Base-by-base conservation (phyloP, 345 rosid species). In the Ceriops decandra region DNA sequence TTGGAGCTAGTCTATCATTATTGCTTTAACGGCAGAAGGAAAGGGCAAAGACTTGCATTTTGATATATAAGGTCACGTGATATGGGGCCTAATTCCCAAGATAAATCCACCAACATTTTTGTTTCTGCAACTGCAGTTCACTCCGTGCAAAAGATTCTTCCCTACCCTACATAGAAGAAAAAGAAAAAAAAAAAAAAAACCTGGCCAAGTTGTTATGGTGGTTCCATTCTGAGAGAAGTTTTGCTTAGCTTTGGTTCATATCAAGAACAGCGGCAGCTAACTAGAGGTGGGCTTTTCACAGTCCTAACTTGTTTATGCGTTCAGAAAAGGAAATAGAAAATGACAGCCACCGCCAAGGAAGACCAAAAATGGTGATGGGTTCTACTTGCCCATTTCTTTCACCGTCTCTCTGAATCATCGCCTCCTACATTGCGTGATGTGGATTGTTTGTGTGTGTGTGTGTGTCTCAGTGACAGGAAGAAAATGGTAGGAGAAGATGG, bases 401-500 rank as follows among this genome's bases (percentile, higher is more conserved):
- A 57, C 28, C 13, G 5, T 79, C 61, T 64, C 24, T 59, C 60
- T 63, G 19, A 13, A 31, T 42, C 47, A 24, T 63, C 7, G 16
- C 57, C 52, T 16, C 15, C 71, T 64, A 57, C 35, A 53, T 63
- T 70, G 16, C 77, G 79, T 81, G 80, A 76, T 52, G 36, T 68
- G 82, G 81, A 68, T 35, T 24, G 30, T 56, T 19, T 63, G 57
- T 64, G 30, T 24, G 26, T 24, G 26, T 24, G 26, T 24, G 26
- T 24, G 26, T 24, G 68, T 68, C 16, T 38, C 66, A 83, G 86
- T 74, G 85, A 79, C 63, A 47, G 72, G 56, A 59, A 58, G 42
- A 87, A 79, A 57, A 76, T 74, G 68, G 87, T 75, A 62, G 84
- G 56, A 57, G 80, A 75, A 21, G 81, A 72, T 22, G 74, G 82